Evolutionary conservation across 129 eudicot species (phyloP).

Genomic region (Heracleum sosnowskyi): DNA sequence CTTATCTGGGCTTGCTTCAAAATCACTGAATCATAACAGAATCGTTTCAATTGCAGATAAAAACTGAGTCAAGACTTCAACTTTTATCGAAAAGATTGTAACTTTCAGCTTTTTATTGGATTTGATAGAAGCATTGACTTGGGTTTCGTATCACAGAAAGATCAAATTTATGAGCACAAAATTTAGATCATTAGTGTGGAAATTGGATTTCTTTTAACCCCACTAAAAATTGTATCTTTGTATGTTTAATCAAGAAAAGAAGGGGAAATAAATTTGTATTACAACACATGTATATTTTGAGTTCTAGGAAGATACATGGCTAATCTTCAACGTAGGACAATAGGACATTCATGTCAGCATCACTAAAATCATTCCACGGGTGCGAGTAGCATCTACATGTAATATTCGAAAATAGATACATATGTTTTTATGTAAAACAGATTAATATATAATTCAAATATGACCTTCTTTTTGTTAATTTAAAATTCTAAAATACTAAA

Average conservation of each 20-base stretch:
- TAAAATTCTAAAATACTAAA: too few relatives aligned
- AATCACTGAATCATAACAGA: neutral
- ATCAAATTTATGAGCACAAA: neutral
- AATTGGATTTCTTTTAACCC: neutral
- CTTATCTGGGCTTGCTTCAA: slow-evolving; percentile 21
- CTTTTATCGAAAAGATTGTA: neutral
- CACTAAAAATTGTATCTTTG: neutral
- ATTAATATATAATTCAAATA: too few relatives aligned
- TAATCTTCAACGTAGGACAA: neutral
- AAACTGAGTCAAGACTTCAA: neutral
- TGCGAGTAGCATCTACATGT: neutral
- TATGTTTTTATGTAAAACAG: too few relatives aligned
- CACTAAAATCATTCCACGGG: neutral
- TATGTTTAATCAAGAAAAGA: neutral
- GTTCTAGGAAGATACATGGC: neutral
- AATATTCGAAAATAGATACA: neutral
- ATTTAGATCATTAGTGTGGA: neutral
- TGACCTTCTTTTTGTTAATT: too few relatives aligned
- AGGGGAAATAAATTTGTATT: neutral
- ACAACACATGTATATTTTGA: neutral
- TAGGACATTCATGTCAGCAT: neutral
- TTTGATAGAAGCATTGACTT: slow-evolving; percentile 1
- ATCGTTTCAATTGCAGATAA: neutral
- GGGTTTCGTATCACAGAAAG: neutral
- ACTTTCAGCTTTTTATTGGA: neutral